Base-by-base conservation (phyloP, 805 yeast genomes). In the Teunomyces stri region DNA sequence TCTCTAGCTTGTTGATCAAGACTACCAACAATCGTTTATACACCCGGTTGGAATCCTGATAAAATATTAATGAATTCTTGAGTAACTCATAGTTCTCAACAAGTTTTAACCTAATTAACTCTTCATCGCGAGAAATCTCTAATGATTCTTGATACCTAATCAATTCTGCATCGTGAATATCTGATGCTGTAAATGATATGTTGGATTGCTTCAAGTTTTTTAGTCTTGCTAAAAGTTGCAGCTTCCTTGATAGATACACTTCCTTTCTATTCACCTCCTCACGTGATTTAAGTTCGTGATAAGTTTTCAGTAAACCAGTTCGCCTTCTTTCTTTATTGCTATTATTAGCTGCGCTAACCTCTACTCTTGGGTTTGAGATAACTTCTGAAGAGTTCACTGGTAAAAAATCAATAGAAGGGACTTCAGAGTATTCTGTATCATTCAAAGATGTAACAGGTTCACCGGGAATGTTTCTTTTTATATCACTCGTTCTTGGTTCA, bases 31-130 rank as follows among this genome's bases (percentile, higher is more conserved):
- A 60, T 44, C 59, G 58, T 48, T 61, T 62, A 53, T 70, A 72
- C 27, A 54, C 55, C 38, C 60, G 59, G 51, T 70, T 66, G 9
- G 73, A 65, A 38, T 72, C 72, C 36, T 68, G 65, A 49, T 70
- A 72, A 47, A 68, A 71, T 4, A 51, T 50, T 34, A 63, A 52
- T 7, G 69, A 62, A 31, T 56, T 58, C 46, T 67, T 61, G 37
- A 70, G 54, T 18, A 59, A 53, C 43, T 69, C 70, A 51, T 69
- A 70, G 45, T 66, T 61, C 47, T 57, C 54, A 27, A 58, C 51
- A n/a, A 67, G 45, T 47, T 62, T 66, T 43, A 70, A 57, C 20
- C 60, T 56, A n/a, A 70, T 45, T 42, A 72, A 58, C 43, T 66
- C 70, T 28, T 58, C 54, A 49, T 72, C 78, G 25, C 71, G 48